phyloP scores from a whole-genome alignment of 306 rosid genomes.

The Oemleria cerasiformis region DNA sequence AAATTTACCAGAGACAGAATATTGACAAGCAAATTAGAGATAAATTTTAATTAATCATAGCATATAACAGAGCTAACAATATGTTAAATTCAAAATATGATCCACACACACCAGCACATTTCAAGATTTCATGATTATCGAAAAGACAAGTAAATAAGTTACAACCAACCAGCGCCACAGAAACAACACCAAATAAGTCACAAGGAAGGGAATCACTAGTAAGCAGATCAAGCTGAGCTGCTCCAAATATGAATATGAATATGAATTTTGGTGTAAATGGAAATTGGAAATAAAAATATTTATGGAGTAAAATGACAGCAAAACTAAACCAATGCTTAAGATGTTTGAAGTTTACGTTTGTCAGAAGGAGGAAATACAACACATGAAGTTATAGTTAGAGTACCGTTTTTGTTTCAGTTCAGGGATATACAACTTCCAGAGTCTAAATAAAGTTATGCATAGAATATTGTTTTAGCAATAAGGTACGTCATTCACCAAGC shows the following conservation, averaged over 20 bases:
- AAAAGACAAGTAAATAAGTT: too few relatives aligned
- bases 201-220: too few relatives aligned
- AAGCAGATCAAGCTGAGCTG: too few relatives aligned
- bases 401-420: background rate
- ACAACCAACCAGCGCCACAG: too few relatives aligned
- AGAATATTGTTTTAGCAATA: background rate
- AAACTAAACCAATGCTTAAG: too few relatives aligned
- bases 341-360: too few relatives aligned
- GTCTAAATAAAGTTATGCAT: background rate
- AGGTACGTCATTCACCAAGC: background rate
- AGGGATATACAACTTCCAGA: background rate
- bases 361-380: background rate
- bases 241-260: too few relatives aligned
- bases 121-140: background rate
- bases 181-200: too few relatives aligned
- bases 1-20: background rate
- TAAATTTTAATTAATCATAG: background rate
- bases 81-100: too few relatives aligned
- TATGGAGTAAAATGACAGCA: too few relatives aligned
- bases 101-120: background rate
- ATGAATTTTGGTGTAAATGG: too few relatives aligned
- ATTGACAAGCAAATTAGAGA: background rate
- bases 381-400: background rate
- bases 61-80: background rate
- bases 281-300: too few relatives aligned